phyloP scores from a whole-genome alignment of 1,139 yeast species.

The Yamadazyma pseudoaaseri region DNA sequence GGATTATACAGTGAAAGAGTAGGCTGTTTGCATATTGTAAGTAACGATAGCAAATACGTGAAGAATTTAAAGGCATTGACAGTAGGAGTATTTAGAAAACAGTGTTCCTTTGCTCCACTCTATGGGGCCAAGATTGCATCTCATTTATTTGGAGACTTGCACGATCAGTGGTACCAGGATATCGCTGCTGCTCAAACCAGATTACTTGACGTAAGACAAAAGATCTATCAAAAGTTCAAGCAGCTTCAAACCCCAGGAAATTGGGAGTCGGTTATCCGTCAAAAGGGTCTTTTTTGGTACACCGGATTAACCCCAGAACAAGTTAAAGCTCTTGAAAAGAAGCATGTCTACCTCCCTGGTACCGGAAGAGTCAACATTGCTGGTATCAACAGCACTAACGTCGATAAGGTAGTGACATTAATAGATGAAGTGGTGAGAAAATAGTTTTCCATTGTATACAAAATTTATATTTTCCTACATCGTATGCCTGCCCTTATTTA shows the following conservation, averaged over 20 bases:
- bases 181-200: slow-evolving; percentile 28
- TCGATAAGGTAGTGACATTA: too few species aligned
- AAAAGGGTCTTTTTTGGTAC: slow-evolving; percentile 42
- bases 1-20: slow-evolving; percentile 47
- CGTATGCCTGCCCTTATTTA: too few species aligned
- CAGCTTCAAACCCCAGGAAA: slow-evolving; percentile 36
- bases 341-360: slow-evolving; percentile 33
- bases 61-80: slow-evolving; percentile 25
- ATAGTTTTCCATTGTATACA: too few species aligned
- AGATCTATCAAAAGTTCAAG: slow-evolving; percentile 25
- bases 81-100: slow-evolving; percentile 32
- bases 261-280: slow-evolving; percentile 33
- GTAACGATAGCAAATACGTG: slow-evolving; percentile 20
- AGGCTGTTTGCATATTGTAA: slow-evolving; percentile 41
- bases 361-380: slow-evolving; percentile 43
- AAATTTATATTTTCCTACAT: too few species aligned
- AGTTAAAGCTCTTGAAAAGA: slow-evolving; percentile 25
- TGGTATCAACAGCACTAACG: slow-evolving; percentile 34
- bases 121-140: slow-evolving; percentile 46
- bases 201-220: slow-evolving; percentile 27
- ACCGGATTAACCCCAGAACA: slow-evolving; percentile 34
- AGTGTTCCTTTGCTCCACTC: slow-evolving; percentile 47
- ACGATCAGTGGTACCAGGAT: slow-evolving; percentile 34
- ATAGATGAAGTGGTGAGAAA: too few species aligned
- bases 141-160: slow-evolving; percentile 23